These are phyloP conservation scores for Backusella parvicylindrica DNA, from an alignment of 192 early-diverging fungal species.

Conservation along the genomic window DNA sequence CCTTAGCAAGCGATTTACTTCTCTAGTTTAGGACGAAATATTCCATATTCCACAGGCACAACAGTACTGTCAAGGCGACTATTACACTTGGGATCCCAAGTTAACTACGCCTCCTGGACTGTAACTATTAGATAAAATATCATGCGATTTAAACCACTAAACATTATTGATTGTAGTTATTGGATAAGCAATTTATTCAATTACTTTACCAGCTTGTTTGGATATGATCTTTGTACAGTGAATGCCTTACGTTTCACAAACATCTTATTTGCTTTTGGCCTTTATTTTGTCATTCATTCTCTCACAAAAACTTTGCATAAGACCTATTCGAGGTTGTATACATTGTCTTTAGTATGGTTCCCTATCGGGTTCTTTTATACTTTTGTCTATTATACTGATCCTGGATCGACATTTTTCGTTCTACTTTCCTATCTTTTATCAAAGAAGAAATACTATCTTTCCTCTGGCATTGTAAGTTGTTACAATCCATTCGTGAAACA, in stretches of 20 bases:
- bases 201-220: not conserved
- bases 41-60: constrained; percentile 94
- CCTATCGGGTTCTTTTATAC: constrained; percentile 84
- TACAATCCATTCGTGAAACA: not conserved
- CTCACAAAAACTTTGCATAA: constrained; percentile 43
- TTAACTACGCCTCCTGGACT: constrained; percentile 97
- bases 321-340: constrained; percentile 19
- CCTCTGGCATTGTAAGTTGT: constrained; percentile 56
- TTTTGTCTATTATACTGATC: constrained; percentile 91
- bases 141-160: not conserved
- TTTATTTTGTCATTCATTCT: constrained; percentile 42
- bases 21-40: constrained; percentile 75
- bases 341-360: constrained; percentile 58
- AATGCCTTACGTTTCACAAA: constrained; percentile 60
- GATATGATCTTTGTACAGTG: constrained; percentile 17
- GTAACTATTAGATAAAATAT: constrained; percentile 44
- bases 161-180: constrained; percentile 13
- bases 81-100: constrained; percentile 81
- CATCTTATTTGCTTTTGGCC: constrained; percentile 55
- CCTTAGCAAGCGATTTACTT: not conserved
- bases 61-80: constrained; percentile 74
- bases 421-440: constrained; percentile 61
- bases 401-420: constrained; percentile 79
- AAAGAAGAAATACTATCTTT: constrained; percentile 37
- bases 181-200: constrained; percentile 18